Conservation (phyloP, 805 yeast genomes). For the Saturnispora galanensis region DNA sequence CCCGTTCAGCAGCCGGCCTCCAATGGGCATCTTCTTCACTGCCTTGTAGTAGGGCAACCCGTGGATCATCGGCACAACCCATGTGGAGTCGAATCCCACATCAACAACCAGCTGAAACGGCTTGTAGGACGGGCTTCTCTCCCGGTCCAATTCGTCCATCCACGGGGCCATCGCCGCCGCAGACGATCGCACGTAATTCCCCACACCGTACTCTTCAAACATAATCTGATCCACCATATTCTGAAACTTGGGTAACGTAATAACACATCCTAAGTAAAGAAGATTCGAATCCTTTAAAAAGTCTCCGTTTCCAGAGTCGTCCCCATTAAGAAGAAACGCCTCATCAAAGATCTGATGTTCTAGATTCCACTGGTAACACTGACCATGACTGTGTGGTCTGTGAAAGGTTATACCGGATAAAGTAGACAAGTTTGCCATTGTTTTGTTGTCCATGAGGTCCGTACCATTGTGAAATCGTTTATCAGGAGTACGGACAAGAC, state of each 20-base stretch:
- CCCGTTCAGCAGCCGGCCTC: conserved; percentile 79
- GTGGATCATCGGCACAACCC: conserved; percentile 75
- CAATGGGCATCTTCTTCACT: conserved; percentile 69
- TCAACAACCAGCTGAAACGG: conserved; percentile 80
- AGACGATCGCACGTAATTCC: conserved; percentile 56
- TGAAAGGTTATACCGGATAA: conserved; percentile 57
- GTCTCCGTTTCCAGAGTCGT: conserved; percentile 26
- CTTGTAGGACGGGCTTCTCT: conserved; percentile 10
- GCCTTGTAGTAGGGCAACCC: conserved; percentile 73
- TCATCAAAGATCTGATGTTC: conserved; percentile 90
- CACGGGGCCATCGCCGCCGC: conserved; percentile 57
- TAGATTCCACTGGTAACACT: conserved; percentile 82
- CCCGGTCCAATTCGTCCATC: conserved; percentile 12
- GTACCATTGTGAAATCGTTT: conserved; percentile 67
- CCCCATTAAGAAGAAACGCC: conserved; percentile 36
- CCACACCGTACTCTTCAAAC: conserved; percentile 87
- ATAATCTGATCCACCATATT: conserved; percentile 83
- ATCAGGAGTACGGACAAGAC: conserved; percentile 67
- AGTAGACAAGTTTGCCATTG: conserved; percentile 44
- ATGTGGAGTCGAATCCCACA: conserved; percentile 79
- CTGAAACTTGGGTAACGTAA: conserved; percentile 71
- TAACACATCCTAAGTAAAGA: conserved; percentile 70
- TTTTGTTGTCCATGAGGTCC: conserved; percentile 29
- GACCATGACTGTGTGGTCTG: conserved; percentile 85
- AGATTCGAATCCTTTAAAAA: conserved; percentile 44